Conservation (phyloP, 139 green algal species). For the Cymbomonas tetramitiformis region DNA sequence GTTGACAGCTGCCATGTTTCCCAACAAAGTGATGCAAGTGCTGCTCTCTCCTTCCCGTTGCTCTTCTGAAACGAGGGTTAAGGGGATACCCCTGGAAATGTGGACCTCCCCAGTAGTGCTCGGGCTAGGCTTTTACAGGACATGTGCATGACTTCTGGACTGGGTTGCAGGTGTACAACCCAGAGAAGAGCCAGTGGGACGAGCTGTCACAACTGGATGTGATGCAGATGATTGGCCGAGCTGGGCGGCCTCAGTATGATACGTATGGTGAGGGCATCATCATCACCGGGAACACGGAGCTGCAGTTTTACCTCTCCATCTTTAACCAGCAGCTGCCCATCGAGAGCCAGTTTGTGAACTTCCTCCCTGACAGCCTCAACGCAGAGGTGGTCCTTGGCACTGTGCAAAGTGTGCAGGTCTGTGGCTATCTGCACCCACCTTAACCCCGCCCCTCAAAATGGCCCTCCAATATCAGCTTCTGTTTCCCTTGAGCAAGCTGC, state of each 20-base stretch:
- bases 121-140: too few species aligned
- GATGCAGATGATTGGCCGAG: conserved; percentile 98
- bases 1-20: too few species aligned
- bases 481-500: too few species aligned
- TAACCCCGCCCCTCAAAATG: too few species aligned
- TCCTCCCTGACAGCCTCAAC: conserved; percentile 83
- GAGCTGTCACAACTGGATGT: conserved; percentile 87
- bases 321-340: conserved; percentile 97
- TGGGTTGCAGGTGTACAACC: conserved; percentile 94
- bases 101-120: too few species aligned
- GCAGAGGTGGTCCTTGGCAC: conserved; percentile 88
- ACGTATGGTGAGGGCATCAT: conserved; percentile 91
- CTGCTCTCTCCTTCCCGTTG: too few species aligned
- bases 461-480: too few species aligned
- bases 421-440: too few species aligned
- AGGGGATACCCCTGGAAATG: too few species aligned
- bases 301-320: conserved; percentile 96
- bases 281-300: conserved; percentile 74
- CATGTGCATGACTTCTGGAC: too few species aligned
- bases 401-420: conserved; percentile 2
- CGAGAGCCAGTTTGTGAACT: conserved; percentile 77
- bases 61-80: too few species aligned
- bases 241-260: conserved; percentile 87
- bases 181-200: conserved; percentile 72
- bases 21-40: too few species aligned